Base-by-base conservation (phyloP, 1,284 basidiomycete species). In the Peniophora sp. region DNA sequence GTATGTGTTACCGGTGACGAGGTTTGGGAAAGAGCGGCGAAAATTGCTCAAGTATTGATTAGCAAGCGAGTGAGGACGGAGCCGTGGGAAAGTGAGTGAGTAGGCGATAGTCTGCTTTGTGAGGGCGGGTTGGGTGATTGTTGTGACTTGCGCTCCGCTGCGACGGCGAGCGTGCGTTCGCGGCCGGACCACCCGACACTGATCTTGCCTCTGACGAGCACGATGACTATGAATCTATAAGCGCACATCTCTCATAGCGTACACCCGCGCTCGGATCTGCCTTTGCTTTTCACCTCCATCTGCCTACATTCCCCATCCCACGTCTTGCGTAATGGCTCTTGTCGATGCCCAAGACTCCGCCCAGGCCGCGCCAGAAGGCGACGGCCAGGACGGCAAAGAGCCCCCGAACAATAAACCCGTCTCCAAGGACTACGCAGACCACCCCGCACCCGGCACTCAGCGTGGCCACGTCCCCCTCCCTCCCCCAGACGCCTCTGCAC, bases 371-470 rank as follows among this genome's bases (percentile, higher is more conserved):
- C 48, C 52, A 49, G 80, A 83, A 59, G 72, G 73, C 53, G 81
- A 83, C 56, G 70, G 72, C 51, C 67, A 73, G 49, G 80, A 84
- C 60, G 69, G 74, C 51, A 70, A 78, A 61, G 81, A 83, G 27
- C 58, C 53, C 35, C 55, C 58, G 51, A 34, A 39, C 51, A 32
- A 22, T 35, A 19, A 54, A 47, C 51, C 38, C 49, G 43, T 35
- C 47, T 32, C 44, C 36, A 22, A 52, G 50, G 32, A 52, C 50
- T 58, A 58, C 51, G 53, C 50, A 17, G 20, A 35, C 51, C 49
- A 50, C 50, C 45, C 45, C 52, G 35, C 55, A 27, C 44, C 55
- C 22, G 55, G 36, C 25, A 51, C 34, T 47, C 36, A 45, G 22
- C 19, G 44, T 43, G 38, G 38, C 51, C 56, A 62, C 41, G 63